Conservation (phyloP, 1,284 basidiomycete species). For the Moesziomyces globuligerus region DNA sequence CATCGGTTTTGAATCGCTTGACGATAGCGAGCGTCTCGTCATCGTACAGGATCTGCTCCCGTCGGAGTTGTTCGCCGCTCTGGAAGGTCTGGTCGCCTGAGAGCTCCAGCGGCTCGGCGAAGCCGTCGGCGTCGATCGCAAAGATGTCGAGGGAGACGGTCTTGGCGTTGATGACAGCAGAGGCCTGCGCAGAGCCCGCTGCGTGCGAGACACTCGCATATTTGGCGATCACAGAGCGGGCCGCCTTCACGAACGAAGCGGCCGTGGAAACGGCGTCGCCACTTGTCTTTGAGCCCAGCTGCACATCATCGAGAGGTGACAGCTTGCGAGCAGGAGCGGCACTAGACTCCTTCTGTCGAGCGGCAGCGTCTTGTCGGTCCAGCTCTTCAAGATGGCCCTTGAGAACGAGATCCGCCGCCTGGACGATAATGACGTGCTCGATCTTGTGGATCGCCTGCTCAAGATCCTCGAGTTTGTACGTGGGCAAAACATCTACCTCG, state of each 20-base stretch:
- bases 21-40: conserved; percentile 49
- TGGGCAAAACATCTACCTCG: conserved; percentile 77
- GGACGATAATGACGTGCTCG: conserved; percentile 92
- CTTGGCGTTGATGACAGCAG: conserved; percentile 6
- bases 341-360: conserved; percentile 4
- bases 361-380: conserved; percentile 18
- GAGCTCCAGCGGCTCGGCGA: conserved; percentile 23
- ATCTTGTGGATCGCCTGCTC: conserved; percentile 81
- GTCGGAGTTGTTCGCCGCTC: conserved; percentile 37
- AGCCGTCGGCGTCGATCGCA: conserved; percentile 43
- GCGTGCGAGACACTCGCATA: neutral
- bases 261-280: conserved; percentile 18
- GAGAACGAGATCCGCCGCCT: conserved; percentile 67
- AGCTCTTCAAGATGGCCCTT: conserved; percentile 39
- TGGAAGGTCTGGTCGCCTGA: conserved; percentile 42
- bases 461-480: conserved; percentile 79
- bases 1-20: conserved; percentile 27
- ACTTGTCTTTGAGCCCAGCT: neutral
- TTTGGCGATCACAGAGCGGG: conserved; percentile 7
- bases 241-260: conserved; percentile 11
- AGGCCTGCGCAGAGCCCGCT: neutral
- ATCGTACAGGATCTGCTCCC: conserved; percentile 47
- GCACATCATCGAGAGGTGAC: conserved; percentile 15
- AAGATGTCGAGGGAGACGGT: conserved; percentile 41
- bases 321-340: conserved; percentile 1